Evolutionary conservation across 306 rosid genomes (phyloP).

Genomic region (Cucumis cinereus): DNA sequence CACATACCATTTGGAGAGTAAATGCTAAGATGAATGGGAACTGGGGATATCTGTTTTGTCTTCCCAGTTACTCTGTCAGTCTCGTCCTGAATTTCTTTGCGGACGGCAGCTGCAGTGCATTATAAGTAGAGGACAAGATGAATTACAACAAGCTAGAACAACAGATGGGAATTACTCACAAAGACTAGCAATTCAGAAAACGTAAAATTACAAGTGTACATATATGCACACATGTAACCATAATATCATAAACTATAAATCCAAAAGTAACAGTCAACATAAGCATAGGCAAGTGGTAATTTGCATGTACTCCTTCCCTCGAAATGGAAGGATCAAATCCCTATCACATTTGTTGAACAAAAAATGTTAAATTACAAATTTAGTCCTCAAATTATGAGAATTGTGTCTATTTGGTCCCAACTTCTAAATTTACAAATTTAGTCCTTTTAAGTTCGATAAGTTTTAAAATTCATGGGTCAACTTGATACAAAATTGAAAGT

Average conservation of each 20-base stretch:
- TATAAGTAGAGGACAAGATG: not conserved
- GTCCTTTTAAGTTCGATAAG: too few species aligned
- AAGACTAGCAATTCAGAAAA: not conserved
- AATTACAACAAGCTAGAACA: not conserved
- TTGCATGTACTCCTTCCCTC: too few species aligned
- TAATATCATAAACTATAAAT: not conserved
- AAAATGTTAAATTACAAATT: too few species aligned
- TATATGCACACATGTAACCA: not conserved
- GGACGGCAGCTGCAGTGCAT: conserved; percentile 49
- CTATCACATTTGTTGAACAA: too few species aligned
- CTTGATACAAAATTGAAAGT: too few species aligned
- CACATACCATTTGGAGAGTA: conserved; percentile 80
- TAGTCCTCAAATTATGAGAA: too few species aligned
- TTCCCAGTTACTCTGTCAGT: conserved; percentile 85
- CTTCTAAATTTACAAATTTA: too few species aligned
- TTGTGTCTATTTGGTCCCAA: too few species aligned
- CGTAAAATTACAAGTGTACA: not conserved
- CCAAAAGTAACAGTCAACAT: too few species aligned
- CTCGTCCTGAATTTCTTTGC: conserved; percentile 89
- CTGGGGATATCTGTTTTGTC: conserved; percentile 75
- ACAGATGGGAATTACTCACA: not conserved
- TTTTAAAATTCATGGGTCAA: too few species aligned
- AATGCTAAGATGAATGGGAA: conserved; percentile 97
- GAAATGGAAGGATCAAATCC: too few species aligned
- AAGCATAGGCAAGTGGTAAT: too few species aligned